A percentile compares a stretch with the other conserved stretches of the same genome.
phyloP scores from a whole-genome alignment of 2,329 filamentous ascomycete genomes.

The Myriosclerotinia curreyana region DNA sequence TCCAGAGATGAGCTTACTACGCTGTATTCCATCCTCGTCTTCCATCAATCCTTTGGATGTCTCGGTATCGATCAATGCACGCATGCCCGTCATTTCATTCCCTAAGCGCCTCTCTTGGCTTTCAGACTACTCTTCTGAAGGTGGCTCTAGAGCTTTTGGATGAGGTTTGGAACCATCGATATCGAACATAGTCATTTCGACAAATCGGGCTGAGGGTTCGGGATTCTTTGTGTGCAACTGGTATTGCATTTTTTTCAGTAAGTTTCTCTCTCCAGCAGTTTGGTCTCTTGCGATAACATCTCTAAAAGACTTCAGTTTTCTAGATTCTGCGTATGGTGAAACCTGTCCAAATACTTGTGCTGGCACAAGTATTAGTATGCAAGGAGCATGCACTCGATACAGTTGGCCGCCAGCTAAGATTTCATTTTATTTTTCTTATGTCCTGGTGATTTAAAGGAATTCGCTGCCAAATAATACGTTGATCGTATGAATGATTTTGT shows the following conservation, averaged over 20 bases:
- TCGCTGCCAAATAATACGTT: constrained; percentile 53
- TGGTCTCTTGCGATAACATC: background rate
- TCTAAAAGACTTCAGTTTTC: constrained; percentile 40
- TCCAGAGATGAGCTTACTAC: background rate
- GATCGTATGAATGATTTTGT: constrained; percentile 32
- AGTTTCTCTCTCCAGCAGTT: constrained; percentile 30
- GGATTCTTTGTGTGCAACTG: constrained; percentile 43
- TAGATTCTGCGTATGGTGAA: constrained; percentile 44
- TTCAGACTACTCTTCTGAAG: background rate
- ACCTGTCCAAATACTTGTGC: constrained; percentile 49
- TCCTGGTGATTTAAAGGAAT: constrained; percentile 53
- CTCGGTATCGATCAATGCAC: background rate
- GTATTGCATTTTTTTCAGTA: constrained; percentile 73
- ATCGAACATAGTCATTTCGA: background rate
- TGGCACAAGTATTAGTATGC: constrained; percentile 46
- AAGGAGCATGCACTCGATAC: constrained; percentile 41
- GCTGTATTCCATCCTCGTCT: background rate
- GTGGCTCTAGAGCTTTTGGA: background rate
- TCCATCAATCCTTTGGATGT: background rate
- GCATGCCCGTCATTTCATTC: background rate
- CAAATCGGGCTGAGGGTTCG: background rate
- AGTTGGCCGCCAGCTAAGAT: constrained; percentile 40
- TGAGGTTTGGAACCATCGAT: background rate
- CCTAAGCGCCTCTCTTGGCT: background rate
- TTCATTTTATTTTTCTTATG: constrained; percentile 46